phyloP scores from a whole-genome alignment of 768 basidiomycete species.

The Melanogaster broomeanus region DNA sequence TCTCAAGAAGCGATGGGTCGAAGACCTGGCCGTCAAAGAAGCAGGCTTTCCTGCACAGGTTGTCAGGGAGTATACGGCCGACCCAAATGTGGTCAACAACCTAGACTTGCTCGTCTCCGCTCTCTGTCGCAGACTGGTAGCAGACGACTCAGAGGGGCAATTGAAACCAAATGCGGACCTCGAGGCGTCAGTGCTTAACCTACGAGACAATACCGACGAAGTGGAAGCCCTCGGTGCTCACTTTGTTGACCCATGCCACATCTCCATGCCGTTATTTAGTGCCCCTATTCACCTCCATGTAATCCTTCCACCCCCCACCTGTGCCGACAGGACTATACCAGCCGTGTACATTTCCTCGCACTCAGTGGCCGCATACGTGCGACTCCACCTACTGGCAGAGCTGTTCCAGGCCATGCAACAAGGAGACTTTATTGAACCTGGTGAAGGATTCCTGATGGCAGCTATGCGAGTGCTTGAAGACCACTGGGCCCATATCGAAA shows the following conservation, averaged over 20 bases:
- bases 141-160: constrained; percentile 33
- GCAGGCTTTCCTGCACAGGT: constrained; percentile 78
- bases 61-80: constrained; percentile 56
- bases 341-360: constrained; percentile 77
- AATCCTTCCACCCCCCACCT: constrained; percentile 44
- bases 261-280: constrained; percentile 64
- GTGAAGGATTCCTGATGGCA: constrained; percentile 73
- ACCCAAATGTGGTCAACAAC: constrained; percentile 41
- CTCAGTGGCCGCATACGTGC: constrained; percentile 74
- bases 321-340: constrained; percentile 49
- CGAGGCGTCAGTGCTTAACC: constrained; percentile 7
- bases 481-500: constrained; percentile 65
- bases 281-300: constrained; percentile 70
- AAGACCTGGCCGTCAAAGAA: constrained; percentile 78
- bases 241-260: constrained; percentile 45
- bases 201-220: constrained; percentile 38
- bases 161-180: constrained; percentile 37
- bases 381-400: constrained; percentile 74
- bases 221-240: constrained; percentile 58
- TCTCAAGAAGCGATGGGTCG: constrained; percentile 75
- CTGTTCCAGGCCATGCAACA: constrained; percentile 58
- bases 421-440: constrained; percentile 58
- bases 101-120: constrained; percentile 57
- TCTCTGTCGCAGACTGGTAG: constrained; percentile 57
- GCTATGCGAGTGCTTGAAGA: constrained; percentile 70